These are phyloP conservation scores for Penicillium sp. DNA, from an alignment of 2,329 filamentous ascomycete species.

Conservation along the genomic window DNA sequence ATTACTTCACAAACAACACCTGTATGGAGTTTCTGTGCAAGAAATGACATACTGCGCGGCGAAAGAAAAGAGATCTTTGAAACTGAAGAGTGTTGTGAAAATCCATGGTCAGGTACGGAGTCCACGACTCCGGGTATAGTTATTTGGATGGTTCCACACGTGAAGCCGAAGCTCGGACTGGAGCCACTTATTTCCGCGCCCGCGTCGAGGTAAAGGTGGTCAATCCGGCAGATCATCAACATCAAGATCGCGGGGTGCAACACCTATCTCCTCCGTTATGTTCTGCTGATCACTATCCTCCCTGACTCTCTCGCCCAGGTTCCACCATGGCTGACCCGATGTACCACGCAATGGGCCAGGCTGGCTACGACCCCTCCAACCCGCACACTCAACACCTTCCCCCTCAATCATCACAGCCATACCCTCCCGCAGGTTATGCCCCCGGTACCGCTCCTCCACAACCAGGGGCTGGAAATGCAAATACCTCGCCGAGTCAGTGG, in stretches of 20 bases:
- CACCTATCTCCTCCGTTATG: constrained; percentile 5
- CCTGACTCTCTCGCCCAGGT: constrained; percentile 27
- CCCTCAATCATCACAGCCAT: constrained; percentile 61
- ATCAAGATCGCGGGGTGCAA: constrained; percentile 22
- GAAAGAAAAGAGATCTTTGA: background rate
- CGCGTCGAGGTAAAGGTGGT: constrained; percentile 33
- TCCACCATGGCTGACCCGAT: constrained; percentile 46
- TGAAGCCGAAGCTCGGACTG: constrained; percentile 19
- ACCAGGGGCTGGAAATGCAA: constrained; percentile 38
- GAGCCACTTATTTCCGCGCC: constrained; percentile 32
- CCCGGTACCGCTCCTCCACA: constrained; percentile 43
- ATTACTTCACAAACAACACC: background rate
- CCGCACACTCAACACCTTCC: constrained; percentile 53
- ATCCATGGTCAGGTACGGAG: background rate
- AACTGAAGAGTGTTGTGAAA: background rate
- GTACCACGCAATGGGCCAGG: constrained; percentile 41
- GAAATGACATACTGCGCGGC: background rate
- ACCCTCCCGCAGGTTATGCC: constrained; percentile 36
- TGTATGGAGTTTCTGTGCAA: background rate
- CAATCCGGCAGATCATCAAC: constrained; percentile 33
- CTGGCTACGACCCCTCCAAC: constrained; percentile 57
- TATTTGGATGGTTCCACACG: constrained; percentile 10
- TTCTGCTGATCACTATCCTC: constrained; percentile 7
- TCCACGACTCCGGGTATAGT: background rate
- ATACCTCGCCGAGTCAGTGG: constrained; percentile 36